Percentiles rank a stretch among this genome's conserved stretches.
Conservation (phyloP, 1,139 yeast species). For the Lodderomyces metapsilosis region DNA sequence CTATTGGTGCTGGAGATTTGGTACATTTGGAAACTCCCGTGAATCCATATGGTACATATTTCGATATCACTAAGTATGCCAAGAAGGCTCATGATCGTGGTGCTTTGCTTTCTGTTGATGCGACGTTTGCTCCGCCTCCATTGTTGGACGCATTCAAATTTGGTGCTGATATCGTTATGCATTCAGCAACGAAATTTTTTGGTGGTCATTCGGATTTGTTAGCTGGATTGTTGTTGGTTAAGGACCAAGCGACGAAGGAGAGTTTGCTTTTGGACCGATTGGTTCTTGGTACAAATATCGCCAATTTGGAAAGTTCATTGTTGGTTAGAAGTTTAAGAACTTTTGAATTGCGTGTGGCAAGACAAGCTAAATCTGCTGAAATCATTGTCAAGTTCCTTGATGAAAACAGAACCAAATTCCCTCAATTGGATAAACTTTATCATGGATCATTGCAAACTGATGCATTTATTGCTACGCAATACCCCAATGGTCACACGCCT, state of each 20-base stretch:
- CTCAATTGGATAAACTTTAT: conserved; percentile 50
- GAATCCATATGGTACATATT: conserved; percentile 77
- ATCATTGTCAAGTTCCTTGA: conserved; percentile 57
- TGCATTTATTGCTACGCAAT: conserved; percentile 59
- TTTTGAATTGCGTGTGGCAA: conserved; percentile 62
- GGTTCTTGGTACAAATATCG: conserved; percentile 73
- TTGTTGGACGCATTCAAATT: conserved; percentile 73
- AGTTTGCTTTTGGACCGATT: conserved; percentile 60
- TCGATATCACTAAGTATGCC: conserved; percentile 62
- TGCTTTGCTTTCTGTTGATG: conserved; percentile 70
- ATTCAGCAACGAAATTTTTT: conserved; percentile 87
- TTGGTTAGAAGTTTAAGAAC: conserved; percentile 79
- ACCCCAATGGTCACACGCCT: conserved; percentile 65
- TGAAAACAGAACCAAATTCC: conserved; percentile 46
- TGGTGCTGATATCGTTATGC: conserved; percentile 83
- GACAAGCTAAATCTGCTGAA: conserved; percentile 66
- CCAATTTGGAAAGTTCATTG: conserved; percentile 72
- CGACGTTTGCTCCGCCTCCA: conserved; percentile 95
- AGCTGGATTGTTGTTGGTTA: conserved; percentile 74
- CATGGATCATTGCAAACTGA: conserved; percentile 80
- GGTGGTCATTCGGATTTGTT: conserved; percentile 94
- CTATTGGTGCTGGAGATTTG: conserved; percentile 64
- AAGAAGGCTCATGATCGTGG: conserved; percentile 67
- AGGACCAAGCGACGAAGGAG: conserved; percentile 45
- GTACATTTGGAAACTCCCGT: conserved; percentile 86